A percentile compares a stretch with the other conserved stretches of the same genome.
phyloP scores from a whole-genome alignment of 23 red algal species.

The Agarophyton chilense region DNA sequence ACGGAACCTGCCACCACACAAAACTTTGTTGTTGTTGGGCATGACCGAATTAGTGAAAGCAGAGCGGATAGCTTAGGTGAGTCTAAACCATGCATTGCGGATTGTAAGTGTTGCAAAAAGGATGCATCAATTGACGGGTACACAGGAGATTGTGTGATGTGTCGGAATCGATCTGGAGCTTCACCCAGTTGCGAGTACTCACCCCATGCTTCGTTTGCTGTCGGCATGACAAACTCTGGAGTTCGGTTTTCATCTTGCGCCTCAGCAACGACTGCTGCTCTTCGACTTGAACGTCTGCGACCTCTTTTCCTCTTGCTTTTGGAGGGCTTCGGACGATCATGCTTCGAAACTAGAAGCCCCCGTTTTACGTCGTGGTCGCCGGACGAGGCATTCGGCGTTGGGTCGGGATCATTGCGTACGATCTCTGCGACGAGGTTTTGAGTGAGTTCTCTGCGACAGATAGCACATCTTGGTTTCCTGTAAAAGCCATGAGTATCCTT shows the following conservation, averaged over 20 bases:
- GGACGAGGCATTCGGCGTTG: background rate
- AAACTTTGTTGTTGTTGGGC: constrained; percentile 25
- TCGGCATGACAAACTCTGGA: constrained; percentile 29
- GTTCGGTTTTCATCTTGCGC: background rate
- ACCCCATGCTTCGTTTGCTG: constrained; percentile 39
- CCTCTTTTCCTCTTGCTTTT: background rate
- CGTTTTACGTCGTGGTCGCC: background rate
- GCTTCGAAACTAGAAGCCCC: background rate
- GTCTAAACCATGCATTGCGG: background rate
- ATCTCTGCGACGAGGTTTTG: constrained; percentile 35
- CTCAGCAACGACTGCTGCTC: background rate
- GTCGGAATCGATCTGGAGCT: constrained; percentile 20
- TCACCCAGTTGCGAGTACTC: constrained; percentile 27
- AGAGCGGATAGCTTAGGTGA: constrained; percentile 53
- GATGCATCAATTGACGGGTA: constrained; percentile 52
- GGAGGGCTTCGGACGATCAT: background rate
- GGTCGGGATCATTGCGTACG: background rate
- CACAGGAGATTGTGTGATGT: background rate
- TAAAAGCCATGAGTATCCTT: constrained; percentile 13
- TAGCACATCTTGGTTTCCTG: constrained; percentile 30
- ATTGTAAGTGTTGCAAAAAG: constrained; percentile 34
- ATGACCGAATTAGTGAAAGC: constrained; percentile 29
- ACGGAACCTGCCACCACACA: constrained; percentile 62
- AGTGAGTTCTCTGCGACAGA: constrained; percentile 51
- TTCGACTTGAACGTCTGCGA: background rate